Percentiles rank a stretch among this genome's conserved stretches.
These are phyloP conservation scores for Dictyostelium brefeldianum DNA, from an alignment of 78 protist genomes.

Conservation along the genomic window DNA sequence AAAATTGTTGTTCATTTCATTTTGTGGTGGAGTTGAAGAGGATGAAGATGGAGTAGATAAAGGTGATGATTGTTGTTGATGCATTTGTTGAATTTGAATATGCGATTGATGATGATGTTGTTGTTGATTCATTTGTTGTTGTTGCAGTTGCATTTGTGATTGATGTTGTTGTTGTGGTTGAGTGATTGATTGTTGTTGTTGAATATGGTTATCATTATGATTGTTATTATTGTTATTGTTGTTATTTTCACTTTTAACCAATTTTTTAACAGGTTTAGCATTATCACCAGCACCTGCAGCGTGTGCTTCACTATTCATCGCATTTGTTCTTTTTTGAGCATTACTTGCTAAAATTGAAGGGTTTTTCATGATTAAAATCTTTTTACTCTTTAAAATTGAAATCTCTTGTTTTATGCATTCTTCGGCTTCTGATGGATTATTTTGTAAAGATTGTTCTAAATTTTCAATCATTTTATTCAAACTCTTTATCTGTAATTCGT, in stretches of 20 bases:
- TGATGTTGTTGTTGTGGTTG: not conserved
- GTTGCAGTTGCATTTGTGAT: not conserved
- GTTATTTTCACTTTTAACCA: not conserved
- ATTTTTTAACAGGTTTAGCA: not conserved
- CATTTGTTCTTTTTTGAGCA: slow-evolving; percentile 60
- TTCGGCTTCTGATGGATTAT: slow-evolving; percentile 66
- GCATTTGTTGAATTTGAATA: not conserved
- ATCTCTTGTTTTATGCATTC: slow-evolving; percentile 76
- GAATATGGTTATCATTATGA: not conserved
- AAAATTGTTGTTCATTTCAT: not conserved
- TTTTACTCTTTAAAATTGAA: slow-evolving; percentile 60
- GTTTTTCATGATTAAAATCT: slow-evolving; percentile 76
- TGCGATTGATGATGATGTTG: slow-evolving; percentile 1
- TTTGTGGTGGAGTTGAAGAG: slow-evolving; percentile 19
- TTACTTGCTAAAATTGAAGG: slow-evolving; percentile 58
- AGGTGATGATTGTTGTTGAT: slow-evolving; percentile 25
- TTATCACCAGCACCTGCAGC: not conserved
- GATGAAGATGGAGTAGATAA: slow-evolving; percentile 40
- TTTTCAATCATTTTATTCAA: slow-evolving; percentile 78
- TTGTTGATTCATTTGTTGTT: not conserved
- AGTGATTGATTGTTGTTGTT: too few relatives aligned
- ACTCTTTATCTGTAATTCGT: slow-evolving; percentile 50
- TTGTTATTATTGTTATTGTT: not conserved
- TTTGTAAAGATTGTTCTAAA: slow-evolving; percentile 62
- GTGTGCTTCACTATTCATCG: not conserved